Base-by-base conservation (phyloP, 129 eudicot species). In the Apium graveolens region DNA sequence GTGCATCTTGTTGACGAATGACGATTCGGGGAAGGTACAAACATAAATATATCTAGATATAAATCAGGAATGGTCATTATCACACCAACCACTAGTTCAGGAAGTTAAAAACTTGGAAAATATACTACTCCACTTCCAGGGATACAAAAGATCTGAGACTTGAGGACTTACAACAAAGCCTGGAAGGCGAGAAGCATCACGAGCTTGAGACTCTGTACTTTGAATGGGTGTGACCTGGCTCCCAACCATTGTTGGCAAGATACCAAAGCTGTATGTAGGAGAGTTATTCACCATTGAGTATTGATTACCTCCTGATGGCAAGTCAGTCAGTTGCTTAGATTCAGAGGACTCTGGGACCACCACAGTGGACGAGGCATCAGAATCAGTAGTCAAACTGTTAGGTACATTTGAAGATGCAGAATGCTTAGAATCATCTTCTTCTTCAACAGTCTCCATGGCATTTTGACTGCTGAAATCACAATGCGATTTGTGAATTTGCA, bases 141-240 rank as follows among this genome's bases (percentile, higher is more conserved):
- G 10, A n/a, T 43, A 21, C 70, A 24, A 7, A 53, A 66, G 75
- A 32, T 41, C 46, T 21, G 83, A 68, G 72, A 77, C 37, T 53
- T 5, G 71, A 69, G 70, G 80, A 86, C 98, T 89, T 87, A 93
- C 98, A 77, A 89, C 88, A 91, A 91, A 88, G 86, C 84, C 81
- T 72, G 98, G 93, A 78, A 80, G 81, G 71, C 88, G 90, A 84
- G 93, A 85, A 88, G 78, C 87, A 81, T 91, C 97, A 76, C 81
- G 90, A n/a, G 84, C 84, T 78, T 88, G 97, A 75, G 90, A 80
- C 16, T 93, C 97, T 5, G 86, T 86, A 86, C 76, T 85, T 83
- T 89, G 97, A 79, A 84, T 77, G 51, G 91, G 88, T 53, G 92
- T 80, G 71, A 81, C 69, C 79, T 85, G 98, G 81, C 79, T 79